A percentile compares a stretch with the other conserved stretches of the same genome.
Conservation (phyloP, 75 land plant species). For the Sequoia sempervirens region DNA sequence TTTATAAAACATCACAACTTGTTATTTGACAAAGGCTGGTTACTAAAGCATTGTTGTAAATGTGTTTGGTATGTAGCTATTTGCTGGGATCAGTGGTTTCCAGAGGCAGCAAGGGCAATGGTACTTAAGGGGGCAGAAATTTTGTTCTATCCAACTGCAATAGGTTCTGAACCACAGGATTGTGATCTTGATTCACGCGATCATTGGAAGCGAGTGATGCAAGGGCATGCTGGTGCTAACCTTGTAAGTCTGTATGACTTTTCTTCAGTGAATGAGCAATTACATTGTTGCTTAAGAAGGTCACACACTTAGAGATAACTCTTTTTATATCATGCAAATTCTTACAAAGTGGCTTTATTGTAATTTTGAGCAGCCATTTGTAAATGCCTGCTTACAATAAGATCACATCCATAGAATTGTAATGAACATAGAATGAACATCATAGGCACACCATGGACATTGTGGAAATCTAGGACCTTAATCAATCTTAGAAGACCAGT, state of each 20-base stretch:
- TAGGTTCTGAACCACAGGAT: constrained; percentile 95
- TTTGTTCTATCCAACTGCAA: constrained; percentile 90
- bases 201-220: constrained; percentile 97
- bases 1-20: neutral
- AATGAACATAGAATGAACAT: constrained; percentile 6
- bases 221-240: constrained; percentile 99
- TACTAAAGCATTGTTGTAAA: neutral
- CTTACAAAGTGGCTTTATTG: neutral
- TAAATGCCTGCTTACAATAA: neutral
- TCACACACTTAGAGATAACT: neutral
- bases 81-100: constrained; percentile 97
- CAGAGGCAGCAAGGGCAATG: constrained; percentile 74
- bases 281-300: neutral
- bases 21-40: neutral
- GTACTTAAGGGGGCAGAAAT: constrained; percentile 91
- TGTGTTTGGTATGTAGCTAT: constrained; percentile 40
- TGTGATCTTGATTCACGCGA: constrained; percentile 73
- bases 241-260: constrained; percentile 39
- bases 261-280: constrained; percentile 7
- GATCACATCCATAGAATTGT: neutral
- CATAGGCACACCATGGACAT: no score
- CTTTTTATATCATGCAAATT: neutral
- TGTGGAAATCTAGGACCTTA: neutral
- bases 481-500: no score
- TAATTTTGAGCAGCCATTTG: neutral